Percentiles rank a stretch among this genome's conserved stretches.
phyloP scores from a whole-genome alignment of 2,329 filamentous ascomycete species.

The Neodidymelliopsis sp. region DNA sequence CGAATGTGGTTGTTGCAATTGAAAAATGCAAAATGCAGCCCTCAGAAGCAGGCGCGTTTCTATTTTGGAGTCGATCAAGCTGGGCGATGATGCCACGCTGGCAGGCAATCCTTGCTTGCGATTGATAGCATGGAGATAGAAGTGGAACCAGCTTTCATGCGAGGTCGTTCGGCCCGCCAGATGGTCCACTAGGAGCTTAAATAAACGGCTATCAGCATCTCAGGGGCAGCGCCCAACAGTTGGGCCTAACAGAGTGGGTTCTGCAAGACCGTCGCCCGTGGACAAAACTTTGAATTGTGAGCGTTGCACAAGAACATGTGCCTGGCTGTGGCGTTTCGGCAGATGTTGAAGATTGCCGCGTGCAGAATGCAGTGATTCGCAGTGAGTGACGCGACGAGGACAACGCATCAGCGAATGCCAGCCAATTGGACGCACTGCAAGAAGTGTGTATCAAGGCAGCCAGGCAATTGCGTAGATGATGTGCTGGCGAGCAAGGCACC shows the following conservation, averaged over 20 bases:
- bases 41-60: neutral
- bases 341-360: conserved; percentile 7
- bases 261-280: conserved; percentile 1
- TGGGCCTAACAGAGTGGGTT: neutral
- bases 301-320: conserved; percentile 12
- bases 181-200: conserved; percentile 12
- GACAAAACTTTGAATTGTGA: conserved; percentile 6
- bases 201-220: conserved; percentile 19
- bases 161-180: conserved; percentile 9
- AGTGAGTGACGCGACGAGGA: conserved; percentile 34
- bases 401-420: conserved; percentile 30
- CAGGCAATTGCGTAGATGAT: conserved; percentile 7
- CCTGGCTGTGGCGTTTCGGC: conserved; percentile 19
- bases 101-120: conserved; percentile 17
- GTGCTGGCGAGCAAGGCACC: conserved; percentile 17
- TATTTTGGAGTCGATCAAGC: conserved; percentile 3
- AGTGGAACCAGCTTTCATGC: conserved; percentile 17
- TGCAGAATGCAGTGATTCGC: conserved; percentile 19
- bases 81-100: conserved; percentile 16
- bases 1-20: conserved; percentile 1
- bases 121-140: conserved; percentile 12
- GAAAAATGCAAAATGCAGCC: neutral
- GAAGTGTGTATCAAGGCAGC: conserved; percentile 11
- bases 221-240: conserved; percentile 11
- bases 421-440: conserved; percentile 22